A percentile compares a stretch with the other conserved stretches of the same genome.
These are phyloP conservation scores for Protomyces inundatus DNA, from an alignment of 1,139 yeast species.

Conservation along the genomic window DNA sequence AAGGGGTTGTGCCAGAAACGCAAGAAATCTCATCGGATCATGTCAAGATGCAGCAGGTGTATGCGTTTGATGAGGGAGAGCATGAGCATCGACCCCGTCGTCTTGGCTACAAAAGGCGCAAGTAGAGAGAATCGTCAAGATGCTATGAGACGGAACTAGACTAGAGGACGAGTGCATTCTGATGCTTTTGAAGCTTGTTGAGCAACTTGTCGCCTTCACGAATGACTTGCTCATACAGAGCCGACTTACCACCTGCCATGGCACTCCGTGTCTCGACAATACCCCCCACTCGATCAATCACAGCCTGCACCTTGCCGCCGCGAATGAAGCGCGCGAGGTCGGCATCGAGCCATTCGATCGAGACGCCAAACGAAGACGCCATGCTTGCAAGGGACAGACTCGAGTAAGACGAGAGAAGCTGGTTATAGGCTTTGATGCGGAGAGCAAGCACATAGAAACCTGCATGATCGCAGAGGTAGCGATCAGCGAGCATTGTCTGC, in stretches of 20 bases:
- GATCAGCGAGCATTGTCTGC: constrained; percentile 67
- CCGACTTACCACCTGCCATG: constrained; percentile 91
- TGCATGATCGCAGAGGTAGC: constrained; percentile 73
- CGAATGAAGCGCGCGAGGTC: constrained; percentile 91
- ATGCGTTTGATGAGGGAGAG: background rate
- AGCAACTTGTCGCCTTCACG: constrained; percentile 89
- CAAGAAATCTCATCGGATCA: background rate
- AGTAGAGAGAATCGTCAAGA: background rate
- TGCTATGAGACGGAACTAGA: background rate
- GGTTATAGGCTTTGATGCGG: constrained; percentile 93
- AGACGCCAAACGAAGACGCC: constrained; percentile 90
- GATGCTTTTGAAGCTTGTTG: constrained; percentile 92
- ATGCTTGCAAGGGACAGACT: constrained; percentile 81
- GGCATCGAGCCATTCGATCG: constrained; percentile 65
- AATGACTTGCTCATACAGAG: constrained; percentile 81
- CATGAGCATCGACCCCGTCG: background rate
- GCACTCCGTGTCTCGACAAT: constrained; percentile 74
- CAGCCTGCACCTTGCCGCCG: constrained; percentile 86
- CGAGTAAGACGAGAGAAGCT: constrained; percentile 87
- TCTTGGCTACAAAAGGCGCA: background rate
- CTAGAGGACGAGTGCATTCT: constrained; percentile 70
- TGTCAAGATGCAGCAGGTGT: background rate
- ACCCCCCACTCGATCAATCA: constrained; percentile 92
- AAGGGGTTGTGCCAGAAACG: background rate
- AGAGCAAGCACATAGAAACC: constrained; percentile 82